Evolutionary conservation across 495 filamentous ascomycete species (phyloP), one percentile per base, ranked within the genome.

Genomic region (Hypoxylon crocopeplum): DNA sequence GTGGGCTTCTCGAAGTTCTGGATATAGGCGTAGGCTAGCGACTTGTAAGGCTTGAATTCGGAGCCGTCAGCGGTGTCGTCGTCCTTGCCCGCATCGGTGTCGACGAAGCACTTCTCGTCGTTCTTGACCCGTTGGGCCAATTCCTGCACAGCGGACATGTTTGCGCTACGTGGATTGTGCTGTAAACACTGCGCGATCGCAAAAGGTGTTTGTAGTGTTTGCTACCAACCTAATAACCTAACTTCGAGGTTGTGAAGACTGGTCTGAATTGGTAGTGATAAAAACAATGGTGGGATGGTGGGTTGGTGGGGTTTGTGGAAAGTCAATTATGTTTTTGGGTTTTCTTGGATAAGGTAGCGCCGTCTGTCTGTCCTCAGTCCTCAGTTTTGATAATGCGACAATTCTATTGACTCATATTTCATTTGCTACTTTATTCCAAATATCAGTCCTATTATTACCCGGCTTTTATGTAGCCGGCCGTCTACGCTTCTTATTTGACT

Each of bases 51-150:
- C 56, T 84, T 82, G 58, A 77, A 69, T 71, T 93, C 82, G 54
- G 86, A 80, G 56, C 92, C 92, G 62, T 83, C 80, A 39, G 84
- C 73, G n/a, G 78, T 62, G 13, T 70, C 72, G 57, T 86, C 85
- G 79, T 96, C 91, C 53, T 78, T 75, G 51, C 92, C 92, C 55
- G 79, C 79, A 62, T 89, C 86, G 68, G 91, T 87, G 79, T 95
- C 91, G 59, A 95, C 81, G 75, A 92, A 91, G 72, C 88, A 79
- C 52, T 81, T 81, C 16, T 80, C 74, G 75, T 82, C 70, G 66
- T 55, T 59, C 65, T 73, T 75, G 58, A 71, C 59, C 69, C 76
- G 69, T 46, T 78, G 73, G 48, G 76, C 71, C 56, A 78, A 66
- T 30, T 76, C 73, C 57, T 76, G 67, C 15, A 66, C 40, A 36